Percentiles rank a stretch among this genome's conserved stretches.
These are phyloP conservation scores for Botrytis fabae DNA, from an alignment of 2,329 filamentous ascomycete genomes.

Conservation along the genomic window DNA sequence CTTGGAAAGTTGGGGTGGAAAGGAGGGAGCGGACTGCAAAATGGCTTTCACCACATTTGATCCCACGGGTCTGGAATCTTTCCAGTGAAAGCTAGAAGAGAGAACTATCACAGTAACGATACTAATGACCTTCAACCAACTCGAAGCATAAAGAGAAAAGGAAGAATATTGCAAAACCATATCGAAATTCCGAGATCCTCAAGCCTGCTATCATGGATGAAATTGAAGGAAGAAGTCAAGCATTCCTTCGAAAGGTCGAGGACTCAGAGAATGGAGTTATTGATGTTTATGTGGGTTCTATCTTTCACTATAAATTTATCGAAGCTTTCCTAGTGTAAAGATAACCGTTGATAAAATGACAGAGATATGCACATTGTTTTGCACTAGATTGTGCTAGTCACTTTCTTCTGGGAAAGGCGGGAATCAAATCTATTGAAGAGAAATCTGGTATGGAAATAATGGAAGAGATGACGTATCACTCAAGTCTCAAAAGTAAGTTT, in stretches of 20 bases:
- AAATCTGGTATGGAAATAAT: slow-evolving; percentile 63
- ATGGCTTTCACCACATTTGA: neutral
- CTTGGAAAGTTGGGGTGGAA: too few species aligned
- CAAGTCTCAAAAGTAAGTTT: slow-evolving; percentile 64
- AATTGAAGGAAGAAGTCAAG: slow-evolving; percentile 56
- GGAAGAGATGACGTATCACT: slow-evolving; percentile 67
- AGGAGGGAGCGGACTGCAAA: neutral
- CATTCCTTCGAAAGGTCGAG: slow-evolving; percentile 56
- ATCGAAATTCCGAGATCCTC: slow-evolving; percentile 68
- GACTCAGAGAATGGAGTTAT: slow-evolving; percentile 48
- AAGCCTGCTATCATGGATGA: slow-evolving; percentile 55
- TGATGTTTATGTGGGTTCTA: slow-evolving; percentile 58
- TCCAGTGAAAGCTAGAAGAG: neutral
- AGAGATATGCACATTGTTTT: slow-evolving; percentile 57
- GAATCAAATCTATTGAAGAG: slow-evolving; percentile 58
- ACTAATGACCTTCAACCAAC: slow-evolving; percentile 3
- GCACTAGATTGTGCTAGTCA: slow-evolving; percentile 69
- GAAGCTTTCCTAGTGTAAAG: neutral
- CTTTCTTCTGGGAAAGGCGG: slow-evolving; percentile 64
- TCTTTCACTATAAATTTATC: too few species aligned
- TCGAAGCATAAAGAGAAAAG: slow-evolving; percentile 62
- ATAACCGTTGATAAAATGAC: neutral
- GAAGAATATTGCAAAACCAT: slow-evolving; percentile 63
- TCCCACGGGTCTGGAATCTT: neutral
- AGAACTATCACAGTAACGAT: neutral